These are phyloP conservation scores for Magnaporthales sp. DNA, from an alignment of 2,329 filamentous ascomycete species.

Conservation along the genomic window DNA sequence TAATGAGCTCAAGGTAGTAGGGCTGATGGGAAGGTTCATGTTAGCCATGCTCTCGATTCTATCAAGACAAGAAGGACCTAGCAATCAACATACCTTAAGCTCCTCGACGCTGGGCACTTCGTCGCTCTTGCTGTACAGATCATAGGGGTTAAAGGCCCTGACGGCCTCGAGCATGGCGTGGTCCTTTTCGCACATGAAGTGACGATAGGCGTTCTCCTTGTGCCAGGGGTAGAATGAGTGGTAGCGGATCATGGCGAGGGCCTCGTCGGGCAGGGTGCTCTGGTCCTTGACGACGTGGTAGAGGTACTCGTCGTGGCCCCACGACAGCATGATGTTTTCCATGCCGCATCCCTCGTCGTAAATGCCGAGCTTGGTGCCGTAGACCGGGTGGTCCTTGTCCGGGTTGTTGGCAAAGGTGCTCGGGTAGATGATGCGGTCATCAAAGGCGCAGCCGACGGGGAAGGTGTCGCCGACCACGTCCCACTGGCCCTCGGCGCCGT, in stretches of 20 bases:
- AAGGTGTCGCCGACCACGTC: conserved; percentile 87
- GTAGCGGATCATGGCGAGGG: conserved; percentile 86
- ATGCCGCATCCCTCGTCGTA: conserved; percentile 72
- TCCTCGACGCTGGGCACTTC: conserved; percentile 67
- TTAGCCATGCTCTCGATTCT: no score
- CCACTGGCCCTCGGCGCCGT: conserved; percentile 82
- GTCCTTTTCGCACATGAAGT: conserved; percentile 80
- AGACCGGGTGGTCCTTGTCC: conserved; percentile 62
- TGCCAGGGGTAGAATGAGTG: conserved; percentile 95
- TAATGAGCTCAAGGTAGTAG: conserved; percentile 66
- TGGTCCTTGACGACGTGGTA: conserved; percentile 84
- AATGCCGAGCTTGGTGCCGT: conserved; percentile 69
- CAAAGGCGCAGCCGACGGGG: conserved; percentile 68
- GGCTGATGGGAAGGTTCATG: conserved; percentile 31
- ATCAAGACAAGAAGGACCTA: no score
- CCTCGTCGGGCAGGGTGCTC: conserved; percentile 68
- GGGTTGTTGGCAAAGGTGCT: conserved; percentile 71
- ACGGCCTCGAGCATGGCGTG: conserved; percentile 72
- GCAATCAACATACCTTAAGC: conserved; percentile 55
- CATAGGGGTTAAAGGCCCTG: conserved; percentile 82
- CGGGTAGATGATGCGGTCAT: conserved; percentile 71
- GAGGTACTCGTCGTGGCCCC: conserved; percentile 84
- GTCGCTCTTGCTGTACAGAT: conserved; percentile 87
- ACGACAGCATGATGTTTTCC: conserved; percentile 81
- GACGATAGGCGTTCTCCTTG: conserved; percentile 65